Evolutionary conservation across 345 rosid genomes (phyloP).

Genomic region (Lepidium didymum): DNA sequence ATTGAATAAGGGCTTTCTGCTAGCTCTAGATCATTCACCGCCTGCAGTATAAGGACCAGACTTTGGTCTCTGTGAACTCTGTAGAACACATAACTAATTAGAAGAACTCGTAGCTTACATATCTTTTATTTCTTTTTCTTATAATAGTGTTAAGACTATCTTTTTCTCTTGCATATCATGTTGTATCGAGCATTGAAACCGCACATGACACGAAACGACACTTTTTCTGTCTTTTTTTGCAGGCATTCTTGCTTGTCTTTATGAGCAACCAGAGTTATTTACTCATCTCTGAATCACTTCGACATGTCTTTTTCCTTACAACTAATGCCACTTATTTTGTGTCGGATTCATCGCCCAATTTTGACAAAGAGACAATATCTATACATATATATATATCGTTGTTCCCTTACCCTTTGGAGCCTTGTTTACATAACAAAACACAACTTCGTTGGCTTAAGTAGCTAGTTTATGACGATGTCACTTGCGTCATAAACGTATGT

Average conservation of each 20-base stretch:
- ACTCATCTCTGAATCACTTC: background rate
- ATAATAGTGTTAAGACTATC: background rate
- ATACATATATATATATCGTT: background rate
- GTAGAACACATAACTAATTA: background rate
- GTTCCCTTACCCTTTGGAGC: background rate
- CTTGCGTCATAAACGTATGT: background rate
- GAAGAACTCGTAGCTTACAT: background rate
- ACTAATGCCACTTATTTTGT: background rate
- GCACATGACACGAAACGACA: background rate
- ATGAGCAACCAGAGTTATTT: background rate
- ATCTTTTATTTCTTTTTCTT: background rate
- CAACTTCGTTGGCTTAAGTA: background rate
- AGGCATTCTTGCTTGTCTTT: slow-evolving; percentile 71
- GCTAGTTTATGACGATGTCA: background rate
- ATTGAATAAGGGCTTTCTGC: background rate
- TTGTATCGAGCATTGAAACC: background rate
- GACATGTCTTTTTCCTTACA: background rate
- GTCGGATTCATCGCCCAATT: background rate
- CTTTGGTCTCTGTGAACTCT: background rate
- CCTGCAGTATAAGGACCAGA: too few relatives aligned
- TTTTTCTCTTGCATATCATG: background rate
- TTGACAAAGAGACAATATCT: background rate
- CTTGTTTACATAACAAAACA: background rate
- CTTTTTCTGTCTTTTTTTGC: background rate
- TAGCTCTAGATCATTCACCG: background rate